Evolutionary conservation across 306 rosid species (phyloP).

Genomic region (Purshia tridentata): DNA sequence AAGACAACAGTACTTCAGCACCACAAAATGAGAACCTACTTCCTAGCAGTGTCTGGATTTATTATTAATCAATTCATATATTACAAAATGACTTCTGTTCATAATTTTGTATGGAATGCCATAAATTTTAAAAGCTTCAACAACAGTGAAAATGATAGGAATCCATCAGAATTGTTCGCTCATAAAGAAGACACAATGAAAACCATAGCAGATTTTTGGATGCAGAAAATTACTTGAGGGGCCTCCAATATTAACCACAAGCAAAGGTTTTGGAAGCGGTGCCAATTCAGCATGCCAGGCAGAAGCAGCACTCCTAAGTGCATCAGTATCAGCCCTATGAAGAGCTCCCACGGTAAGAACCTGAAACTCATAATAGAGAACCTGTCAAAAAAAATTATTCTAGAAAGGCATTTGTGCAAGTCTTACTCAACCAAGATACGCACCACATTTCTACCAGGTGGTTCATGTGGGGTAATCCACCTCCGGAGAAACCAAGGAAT

Average conservation of each 20-base stretch:
- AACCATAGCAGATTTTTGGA: background rate
- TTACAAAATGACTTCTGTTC: background rate
- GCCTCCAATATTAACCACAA: conserved; percentile 84
- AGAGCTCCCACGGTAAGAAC: conserved; percentile 91
- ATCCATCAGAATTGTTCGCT: background rate
- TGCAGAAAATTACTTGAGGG: conserved; percentile 61
- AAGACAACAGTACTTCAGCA: background rate
- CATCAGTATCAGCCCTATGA: conserved; percentile 78
- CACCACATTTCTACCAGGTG: conserved; percentile 81
- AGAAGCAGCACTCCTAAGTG: conserved; percentile 74
- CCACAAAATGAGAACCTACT: background rate
- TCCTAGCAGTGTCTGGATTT: background rate
- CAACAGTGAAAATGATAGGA: background rate
- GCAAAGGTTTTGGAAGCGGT: conserved; percentile 77
- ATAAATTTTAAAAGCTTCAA: background rate
- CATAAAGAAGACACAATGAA: background rate
- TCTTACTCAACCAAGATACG: conserved; percentile 33
- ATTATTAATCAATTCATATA: too few relatives aligned
- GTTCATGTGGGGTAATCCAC: conserved; percentile 86
- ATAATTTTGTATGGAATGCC: background rate
- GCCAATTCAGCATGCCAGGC: conserved; percentile 74
- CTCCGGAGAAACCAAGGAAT: conserved; percentile 74
- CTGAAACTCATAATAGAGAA: conserved; percentile 38
- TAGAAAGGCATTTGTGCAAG: conserved; percentile 10
- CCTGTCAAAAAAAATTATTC: conserved; percentile 5